A percentile compares a stretch with the other conserved stretches of the same genome.
Evolutionary conservation across 2,329 filamentous ascomycete species (phyloP).

Genomic region (Bisporella sp.): DNA sequence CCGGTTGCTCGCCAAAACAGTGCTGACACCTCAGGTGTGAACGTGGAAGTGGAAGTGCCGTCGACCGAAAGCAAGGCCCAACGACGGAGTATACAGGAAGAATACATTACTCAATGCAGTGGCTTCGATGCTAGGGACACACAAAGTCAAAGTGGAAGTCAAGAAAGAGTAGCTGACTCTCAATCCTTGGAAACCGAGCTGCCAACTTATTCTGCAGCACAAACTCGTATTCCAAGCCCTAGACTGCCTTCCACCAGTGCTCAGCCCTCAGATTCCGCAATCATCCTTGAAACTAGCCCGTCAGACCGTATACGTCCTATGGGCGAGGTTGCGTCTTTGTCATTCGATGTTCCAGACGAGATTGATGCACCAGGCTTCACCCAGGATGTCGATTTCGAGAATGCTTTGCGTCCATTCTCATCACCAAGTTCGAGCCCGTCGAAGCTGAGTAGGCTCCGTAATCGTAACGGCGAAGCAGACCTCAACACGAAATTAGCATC

Average conservation of each 20-base stretch:
- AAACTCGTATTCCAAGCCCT: not conserved
- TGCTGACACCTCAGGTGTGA: not conserved
- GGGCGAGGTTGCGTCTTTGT: slow-evolving; percentile 21
- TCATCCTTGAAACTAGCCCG: slow-evolving; percentile 27
- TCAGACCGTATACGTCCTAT: slow-evolving; percentile 16
- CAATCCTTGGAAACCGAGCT: slow-evolving; percentile 5
- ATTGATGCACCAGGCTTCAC: slow-evolving; percentile 21
- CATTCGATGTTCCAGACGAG: slow-evolving; percentile 15
- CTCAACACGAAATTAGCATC: too few species aligned
- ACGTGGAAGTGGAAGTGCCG: slow-evolving; percentile 14
- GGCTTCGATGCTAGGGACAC: slow-evolving; percentile 20
- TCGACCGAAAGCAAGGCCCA: slow-evolving; percentile 14
- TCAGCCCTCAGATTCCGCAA: not conserved
- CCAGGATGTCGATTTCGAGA: slow-evolving; percentile 21
- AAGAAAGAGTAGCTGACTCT: slow-evolving; percentile 22
- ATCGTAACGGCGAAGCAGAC: too few species aligned
- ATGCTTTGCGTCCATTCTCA: slow-evolving; percentile 6
- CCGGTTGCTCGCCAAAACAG: not conserved
- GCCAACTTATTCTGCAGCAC: not conserved
- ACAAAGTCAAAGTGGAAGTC: slow-evolving; percentile 5
- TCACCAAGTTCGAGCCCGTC: slow-evolving; percentile 1
- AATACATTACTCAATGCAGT: slow-evolving; percentile 20
- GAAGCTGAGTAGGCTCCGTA: too few species aligned
- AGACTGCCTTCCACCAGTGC: not conserved
- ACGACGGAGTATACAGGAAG: slow-evolving; percentile 18